Percentiles rank a stretch among this genome's conserved stretches.
Conservation (phyloP, 225 moss, liverwort and hornwort genomes). For the Climacium dendroides region DNA sequence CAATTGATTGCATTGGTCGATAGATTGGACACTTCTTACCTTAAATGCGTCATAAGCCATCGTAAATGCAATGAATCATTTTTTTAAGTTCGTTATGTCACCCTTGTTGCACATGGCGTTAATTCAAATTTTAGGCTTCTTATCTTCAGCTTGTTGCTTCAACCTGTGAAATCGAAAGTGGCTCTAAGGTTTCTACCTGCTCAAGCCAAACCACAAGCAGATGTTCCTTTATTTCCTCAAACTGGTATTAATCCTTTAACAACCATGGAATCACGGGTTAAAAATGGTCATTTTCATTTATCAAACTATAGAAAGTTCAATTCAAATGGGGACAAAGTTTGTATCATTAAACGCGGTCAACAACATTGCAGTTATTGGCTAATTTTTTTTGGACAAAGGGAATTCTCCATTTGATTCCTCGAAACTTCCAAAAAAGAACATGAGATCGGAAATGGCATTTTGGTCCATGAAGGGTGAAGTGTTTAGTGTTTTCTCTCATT, state of each 20-base stretch:
- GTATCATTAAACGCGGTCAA: not conserved
- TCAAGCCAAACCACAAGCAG: not conserved
- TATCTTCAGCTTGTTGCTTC: not conserved
- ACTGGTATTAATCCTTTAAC: not conserved
- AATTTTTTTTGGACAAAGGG: not conserved
- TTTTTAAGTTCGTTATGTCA: not conserved
- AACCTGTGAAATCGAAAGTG: not conserved
- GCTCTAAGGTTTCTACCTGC: not conserved
- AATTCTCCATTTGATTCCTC: not conserved
- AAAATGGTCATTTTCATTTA: not conserved
- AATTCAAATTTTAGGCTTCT: not conserved
- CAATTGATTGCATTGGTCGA: not conserved
- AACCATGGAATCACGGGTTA: not conserved
- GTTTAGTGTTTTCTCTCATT: not conserved
- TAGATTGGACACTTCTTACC: not conserved
- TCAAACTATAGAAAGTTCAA: not conserved
- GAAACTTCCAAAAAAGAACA: not conserved
- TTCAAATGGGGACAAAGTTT: not conserved
- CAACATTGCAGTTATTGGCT: not conserved
- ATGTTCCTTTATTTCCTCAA: not conserved
- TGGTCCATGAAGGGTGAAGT: not conserved
- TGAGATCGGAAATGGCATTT: not conserved
- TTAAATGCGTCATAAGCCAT: not conserved
- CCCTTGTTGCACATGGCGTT: not conserved
- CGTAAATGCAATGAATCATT: not conserved